Evolutionary conservation across 331 rosid species (phyloP).

Genomic region (Malus hybrid): DNA sequence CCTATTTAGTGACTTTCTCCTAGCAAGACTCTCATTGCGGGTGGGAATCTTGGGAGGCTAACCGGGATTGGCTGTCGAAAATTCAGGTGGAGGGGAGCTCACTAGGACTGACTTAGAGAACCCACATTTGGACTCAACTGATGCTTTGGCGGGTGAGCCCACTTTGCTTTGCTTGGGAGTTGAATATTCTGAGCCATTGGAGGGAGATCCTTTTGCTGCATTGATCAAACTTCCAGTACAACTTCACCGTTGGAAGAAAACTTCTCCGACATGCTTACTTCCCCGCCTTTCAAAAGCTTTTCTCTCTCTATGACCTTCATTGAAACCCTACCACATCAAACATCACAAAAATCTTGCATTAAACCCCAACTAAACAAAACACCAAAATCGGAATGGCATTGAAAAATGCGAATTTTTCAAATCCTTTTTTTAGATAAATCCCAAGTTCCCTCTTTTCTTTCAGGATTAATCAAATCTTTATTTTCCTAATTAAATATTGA

Average conservation of each 20-base stretch:
- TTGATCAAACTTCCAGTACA: conserved; percentile 32
- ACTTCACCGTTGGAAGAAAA: conserved; percentile 36
- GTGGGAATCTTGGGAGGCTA: conserved; percentile 36
- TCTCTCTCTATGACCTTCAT: conserved; percentile 28
- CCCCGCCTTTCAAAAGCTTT: conserved; percentile 19
- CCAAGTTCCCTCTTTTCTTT: too few relatives aligned
- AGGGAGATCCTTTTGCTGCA: conserved; percentile 20
- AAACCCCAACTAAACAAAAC: too few relatives aligned
- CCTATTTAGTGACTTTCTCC: conserved; percentile 47
- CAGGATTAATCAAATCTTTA: too few relatives aligned
- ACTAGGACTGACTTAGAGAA: conserved; percentile 34
- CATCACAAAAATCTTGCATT: too few relatives aligned
- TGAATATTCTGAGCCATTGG: conserved; percentile 18
- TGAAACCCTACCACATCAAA: conserved; percentile 9
- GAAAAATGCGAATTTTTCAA: too few relatives aligned
- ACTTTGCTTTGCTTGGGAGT: conserved; percentile 11
- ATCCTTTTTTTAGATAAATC: too few relatives aligned
- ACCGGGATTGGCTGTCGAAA: conserved; percentile 28
- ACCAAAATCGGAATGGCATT: too few relatives aligned
- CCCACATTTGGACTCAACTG: conserved; percentile 11
- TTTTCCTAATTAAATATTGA: too few relatives aligned
- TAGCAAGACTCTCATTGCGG: conserved; percentile 8
- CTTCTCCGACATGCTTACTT: conserved; percentile 49
- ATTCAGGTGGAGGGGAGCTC: conserved; percentile 47
- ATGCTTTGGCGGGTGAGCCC: conserved; percentile 16